Evolutionary conservation across 192 early-diverging fungal species (phyloP), one percentile per base, ranked within the genome.

Genomic region (Gorgonomyces haynaldii): DNA sequence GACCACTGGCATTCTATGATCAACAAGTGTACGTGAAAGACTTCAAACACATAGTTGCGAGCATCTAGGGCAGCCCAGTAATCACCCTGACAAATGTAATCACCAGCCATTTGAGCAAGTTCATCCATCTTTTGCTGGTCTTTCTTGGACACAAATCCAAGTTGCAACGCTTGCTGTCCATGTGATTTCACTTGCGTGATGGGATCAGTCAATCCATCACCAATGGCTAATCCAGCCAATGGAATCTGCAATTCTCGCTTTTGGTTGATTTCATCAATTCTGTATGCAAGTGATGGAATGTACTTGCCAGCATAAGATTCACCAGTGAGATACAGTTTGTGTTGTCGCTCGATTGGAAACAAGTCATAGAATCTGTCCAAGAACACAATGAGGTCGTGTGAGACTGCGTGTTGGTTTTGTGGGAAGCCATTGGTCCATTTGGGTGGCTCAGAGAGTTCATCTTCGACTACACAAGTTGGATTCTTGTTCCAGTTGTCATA

Each of bases 121-220:
- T 4, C 12, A 17, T 40, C 38, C 56, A 82, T 63, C 2, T 52
- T 29, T 2, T 0, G 29, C 31, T 9, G 12, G 12, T 12, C 30
- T 19, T 19, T 24, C 21, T 17, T 12, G n/a, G 48, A 64, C 3
- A 84, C 55, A 12, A 84, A 64, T 2, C 81, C 76, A 20, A 76
- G 47, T 6, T 66, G 63, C 22, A 72, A 69, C 13, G 70, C 78
- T 28, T 76, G 65, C 19, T 66, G 62, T n/a, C 71, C 68, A 51
- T 84, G 78, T 23, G 61, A 23, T 35, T 61, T 53, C 37, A 83
- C 52, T 52, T 83, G 79, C 1, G 54, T 59, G 30, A 59, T 19
- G 7, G 81, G 81, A 53, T 83, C 81, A 1, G 81, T 83, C 35
- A 83, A 51, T 27, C 72, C 76, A 51, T 81, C 72, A 12, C 81